Evolutionary conservation across 192 early-diverging fungal genomes (phyloP).

Genomic region (Radiomyces spectabilis): DNA sequence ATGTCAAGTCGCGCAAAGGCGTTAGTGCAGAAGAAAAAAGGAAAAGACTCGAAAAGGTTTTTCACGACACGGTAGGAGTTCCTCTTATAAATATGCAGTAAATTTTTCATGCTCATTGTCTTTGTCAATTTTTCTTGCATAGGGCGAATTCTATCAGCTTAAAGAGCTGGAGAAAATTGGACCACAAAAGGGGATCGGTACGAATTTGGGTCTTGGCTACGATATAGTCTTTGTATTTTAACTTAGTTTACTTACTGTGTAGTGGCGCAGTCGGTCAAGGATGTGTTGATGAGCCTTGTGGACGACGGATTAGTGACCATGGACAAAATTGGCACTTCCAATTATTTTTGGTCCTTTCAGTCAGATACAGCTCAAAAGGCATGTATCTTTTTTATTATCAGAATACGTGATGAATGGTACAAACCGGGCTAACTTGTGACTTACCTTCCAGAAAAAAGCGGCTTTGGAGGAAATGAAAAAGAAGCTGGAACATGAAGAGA

Average conservation of each 20-base stretch:
- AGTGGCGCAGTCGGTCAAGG: constrained; percentile 77
- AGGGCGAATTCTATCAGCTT: constrained; percentile 68
- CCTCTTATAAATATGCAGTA: too few relatives aligned
- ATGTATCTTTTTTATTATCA: too few relatives aligned
- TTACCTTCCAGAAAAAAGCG: background rate
- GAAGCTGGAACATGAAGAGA: constrained; percentile 14
- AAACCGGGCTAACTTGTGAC: too few relatives aligned
- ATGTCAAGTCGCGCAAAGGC: constrained; percentile 45
- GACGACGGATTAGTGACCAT: constrained; percentile 69
- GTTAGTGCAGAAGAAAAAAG: constrained; percentile 46
- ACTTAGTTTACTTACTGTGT: background rate
- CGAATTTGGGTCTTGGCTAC: background rate
- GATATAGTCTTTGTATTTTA: background rate
- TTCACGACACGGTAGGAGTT: constrained; percentile 43
- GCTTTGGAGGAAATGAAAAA: background rate
- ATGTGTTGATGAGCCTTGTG: constrained; percentile 74
- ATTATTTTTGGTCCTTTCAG: constrained; percentile 91
- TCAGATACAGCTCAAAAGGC: too few relatives aligned
- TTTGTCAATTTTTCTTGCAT: background rate
- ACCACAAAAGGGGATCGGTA: constrained; percentile 80
- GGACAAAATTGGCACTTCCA: constrained; percentile 87
- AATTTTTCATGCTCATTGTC: background rate
- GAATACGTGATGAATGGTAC: too few relatives aligned
- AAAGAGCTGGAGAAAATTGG: constrained; percentile 83
- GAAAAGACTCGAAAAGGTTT: constrained; percentile 33